phyloP scores from a whole-genome alignment of 2,329 filamentous ascomycete genomes.

The Hirsutella rhossiliensis region DNA sequence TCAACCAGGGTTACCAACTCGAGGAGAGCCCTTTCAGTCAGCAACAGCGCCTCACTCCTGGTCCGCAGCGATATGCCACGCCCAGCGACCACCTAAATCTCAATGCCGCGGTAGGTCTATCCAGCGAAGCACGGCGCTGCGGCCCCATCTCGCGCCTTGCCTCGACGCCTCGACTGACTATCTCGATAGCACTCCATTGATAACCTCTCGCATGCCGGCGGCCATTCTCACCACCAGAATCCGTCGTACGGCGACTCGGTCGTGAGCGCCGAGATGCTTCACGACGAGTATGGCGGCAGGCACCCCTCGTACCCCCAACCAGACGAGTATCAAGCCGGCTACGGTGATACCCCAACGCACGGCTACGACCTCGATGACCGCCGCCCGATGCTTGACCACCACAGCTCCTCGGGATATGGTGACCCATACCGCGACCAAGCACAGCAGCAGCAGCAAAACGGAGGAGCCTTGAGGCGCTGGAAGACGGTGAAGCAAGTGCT shows the following conservation, averaged over 20 bases:
- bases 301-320: constrained; percentile 44
- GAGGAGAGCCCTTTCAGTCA: constrained; percentile 66
- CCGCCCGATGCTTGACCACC: constrained; percentile 63
- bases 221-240: constrained; percentile 10
- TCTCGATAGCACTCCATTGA: constrained; percentile 37
- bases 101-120: constrained; percentile 63
- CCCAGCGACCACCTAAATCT: constrained; percentile 67
- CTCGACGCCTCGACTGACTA: background rate
- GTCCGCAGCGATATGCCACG: constrained; percentile 31
- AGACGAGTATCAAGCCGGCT: constrained; percentile 45
- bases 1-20: constrained; percentile 67
- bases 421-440: constrained; percentile 35
- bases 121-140: background rate
- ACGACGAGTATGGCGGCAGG: constrained; percentile 39
- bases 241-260: constrained; percentile 53
- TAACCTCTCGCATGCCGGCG: constrained; percentile 32
- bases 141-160: too few species aligned
- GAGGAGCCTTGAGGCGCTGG: constrained; percentile 62
- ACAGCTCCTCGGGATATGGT: constrained; percentile 27
- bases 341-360: constrained; percentile 31
- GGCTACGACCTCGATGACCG: constrained; percentile 62
- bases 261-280: constrained; percentile 73
- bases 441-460: constrained; percentile 23
- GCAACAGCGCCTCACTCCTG: constrained; percentile 23
- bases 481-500: constrained; percentile 99